Evolutionary conservation across 2,329 filamentous ascomycete species (phyloP).

Genomic region (Calonectria montana): DNA sequence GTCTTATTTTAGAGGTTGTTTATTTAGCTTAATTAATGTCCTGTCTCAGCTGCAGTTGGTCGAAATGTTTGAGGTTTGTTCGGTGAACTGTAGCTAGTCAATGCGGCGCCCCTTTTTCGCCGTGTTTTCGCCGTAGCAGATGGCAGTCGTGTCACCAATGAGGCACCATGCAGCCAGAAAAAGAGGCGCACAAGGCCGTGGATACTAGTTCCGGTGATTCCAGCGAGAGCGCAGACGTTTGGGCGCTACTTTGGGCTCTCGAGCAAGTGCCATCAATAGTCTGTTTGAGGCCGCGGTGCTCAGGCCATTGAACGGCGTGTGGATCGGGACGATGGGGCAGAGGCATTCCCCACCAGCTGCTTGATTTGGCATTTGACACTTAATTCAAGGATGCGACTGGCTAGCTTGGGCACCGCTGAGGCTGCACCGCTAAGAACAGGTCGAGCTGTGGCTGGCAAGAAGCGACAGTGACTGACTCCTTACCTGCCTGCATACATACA

Average conservation of each 20-base stretch:
- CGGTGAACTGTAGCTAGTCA: not conserved
- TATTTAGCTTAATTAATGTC: not conserved
- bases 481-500: too few relatives aligned
- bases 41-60: constrained; percentile 1
- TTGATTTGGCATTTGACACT: not conserved
- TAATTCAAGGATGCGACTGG: not conserved
- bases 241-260: not conserved
- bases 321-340: not conserved
- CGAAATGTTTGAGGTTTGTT: not conserved
- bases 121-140: not conserved
- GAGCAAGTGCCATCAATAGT: not conserved
- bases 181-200: not conserved
- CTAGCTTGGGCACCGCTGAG: not conserved
- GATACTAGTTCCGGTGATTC: not conserved
- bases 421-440: not conserved
- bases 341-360: not conserved
- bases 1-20: not conserved
- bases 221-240: not conserved
- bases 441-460: not conserved
- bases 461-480: not conserved
- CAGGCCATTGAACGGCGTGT: not conserved
- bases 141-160: not conserved
- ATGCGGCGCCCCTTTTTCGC: not conserved
- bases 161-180: not conserved
- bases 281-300: not conserved